A percentile compares a stretch with the other conserved stretches of the same genome.
These are phyloP conservation scores for Solanum sejunctum DNA, from an alignment of 257 asterid species.

Conservation along the genomic window DNA sequence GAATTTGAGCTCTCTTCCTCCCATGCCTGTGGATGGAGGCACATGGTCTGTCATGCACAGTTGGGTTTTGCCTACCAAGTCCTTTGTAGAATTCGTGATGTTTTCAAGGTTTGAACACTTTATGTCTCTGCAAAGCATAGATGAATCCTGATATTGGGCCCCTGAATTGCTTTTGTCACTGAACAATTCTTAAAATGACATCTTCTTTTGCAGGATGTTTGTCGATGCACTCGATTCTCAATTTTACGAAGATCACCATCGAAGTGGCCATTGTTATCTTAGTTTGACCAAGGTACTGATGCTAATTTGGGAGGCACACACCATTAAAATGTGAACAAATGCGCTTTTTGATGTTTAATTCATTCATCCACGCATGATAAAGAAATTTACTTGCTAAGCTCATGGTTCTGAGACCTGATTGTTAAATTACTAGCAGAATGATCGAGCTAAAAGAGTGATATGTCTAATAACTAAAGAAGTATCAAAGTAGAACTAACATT, in stretches of 20 bases:
- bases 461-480: not conserved
- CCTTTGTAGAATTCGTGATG: constrained; percentile 87
- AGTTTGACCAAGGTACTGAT: constrained; percentile 57
- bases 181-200: not conserved
- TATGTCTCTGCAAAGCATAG: not conserved
- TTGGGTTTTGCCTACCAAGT: constrained; percentile 87
- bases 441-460: not conserved
- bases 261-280: constrained; percentile 55
- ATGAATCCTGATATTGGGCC: not conserved
- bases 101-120: constrained; percentile 66
- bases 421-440: not conserved
- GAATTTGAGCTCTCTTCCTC: constrained; percentile 56
- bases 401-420: not conserved
- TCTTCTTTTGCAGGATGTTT: constrained; percentile 49
- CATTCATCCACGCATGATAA: not conserved
- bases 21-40: constrained; percentile 63
- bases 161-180: not conserved
- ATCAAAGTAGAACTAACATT: not conserved
- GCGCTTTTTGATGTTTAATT: not conserved
- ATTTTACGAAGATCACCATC: constrained; percentile 55
- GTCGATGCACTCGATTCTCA: constrained; percentile 76
- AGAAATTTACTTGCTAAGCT: not conserved
- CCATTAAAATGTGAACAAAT: not conserved
- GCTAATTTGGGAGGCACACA: not conserved
- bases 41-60: constrained; percentile 92